Conservation (phyloP, 495 filamentous ascomycete species). For the Chaetomidium leptoderma region DNA sequence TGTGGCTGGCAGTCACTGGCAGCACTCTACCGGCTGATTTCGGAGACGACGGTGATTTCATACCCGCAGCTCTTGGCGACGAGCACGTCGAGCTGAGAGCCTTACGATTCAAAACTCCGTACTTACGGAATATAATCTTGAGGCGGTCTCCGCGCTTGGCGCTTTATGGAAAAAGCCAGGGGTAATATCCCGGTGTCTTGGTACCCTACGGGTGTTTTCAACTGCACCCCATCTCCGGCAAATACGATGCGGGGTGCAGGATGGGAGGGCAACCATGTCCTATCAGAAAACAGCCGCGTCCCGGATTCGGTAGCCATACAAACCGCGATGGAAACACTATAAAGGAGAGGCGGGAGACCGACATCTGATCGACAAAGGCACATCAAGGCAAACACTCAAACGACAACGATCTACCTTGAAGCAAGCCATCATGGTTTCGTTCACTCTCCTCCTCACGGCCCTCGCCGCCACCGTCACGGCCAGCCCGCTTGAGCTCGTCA, state of each 20-base stretch:
- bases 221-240: neutral
- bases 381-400: neutral
- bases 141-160: neutral
- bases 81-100: too few species aligned
- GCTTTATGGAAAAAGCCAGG: conserved; percentile 3
- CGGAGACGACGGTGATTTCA: neutral
- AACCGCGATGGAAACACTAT: neutral
- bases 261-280: neutral
- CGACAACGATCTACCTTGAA: neutral
- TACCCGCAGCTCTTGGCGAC: too few species aligned
- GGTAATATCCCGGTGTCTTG: neutral
- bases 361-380: neutral
- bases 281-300: neutral
- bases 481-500: conserved; percentile 33
- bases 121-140: neutral
- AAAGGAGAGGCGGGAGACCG: neutral
- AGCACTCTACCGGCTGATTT: conserved; percentile 1
- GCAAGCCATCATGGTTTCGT: conserved; percentile 17
- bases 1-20: too few species aligned
- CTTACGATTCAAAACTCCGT: too few species aligned
- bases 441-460: conserved; percentile 19
- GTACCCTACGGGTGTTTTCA: conserved; percentile 3
- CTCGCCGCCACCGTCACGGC: conserved; percentile 17
- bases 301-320: neutral
- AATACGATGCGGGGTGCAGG: neutral